Base-by-base conservation (phyloP, 495 filamentous ascomycete genomes). In the Neurospora sp. region DNA sequence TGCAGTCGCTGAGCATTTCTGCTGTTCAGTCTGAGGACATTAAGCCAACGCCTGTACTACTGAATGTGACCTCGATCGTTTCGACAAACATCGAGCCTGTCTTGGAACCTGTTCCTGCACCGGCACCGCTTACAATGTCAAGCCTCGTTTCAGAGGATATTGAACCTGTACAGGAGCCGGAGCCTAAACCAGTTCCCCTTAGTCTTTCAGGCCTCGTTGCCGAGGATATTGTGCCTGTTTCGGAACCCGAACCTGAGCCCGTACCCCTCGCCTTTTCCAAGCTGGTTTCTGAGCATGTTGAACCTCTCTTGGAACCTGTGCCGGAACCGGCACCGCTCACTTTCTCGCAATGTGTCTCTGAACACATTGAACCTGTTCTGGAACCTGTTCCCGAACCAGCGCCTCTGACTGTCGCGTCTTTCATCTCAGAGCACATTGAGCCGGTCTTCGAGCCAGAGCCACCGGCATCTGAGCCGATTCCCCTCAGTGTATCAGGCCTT, bases 11-110 rank as follows among this genome's bases (percentile, higher is more conserved):
- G 17, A 77, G 76, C 69, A 59, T 83, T 31, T 80, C 81, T 8
- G 54, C 45, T 48, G 78, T 82, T 37, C 75, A 77, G 13, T 62
- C 76, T 8, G 80, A 82, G 71, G 69, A 73, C 59, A 79, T 82
- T 62, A 76, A 78, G 78, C 54, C 54, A 31, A 31, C 54, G 15
- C 54, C 54, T 19, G 54, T 66, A 21, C 13, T 66, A 28, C 74
- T 77, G 24, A 74, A 39, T 28, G 8, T 79, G n/a, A 74, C 78
- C 9, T 54, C 75, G 13, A 75, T 79, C 34, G n/a, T 73, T 37
- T 74, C 73, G n/a, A 72, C 75, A 54, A 75, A 79, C 13, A 70
- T 75, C 15, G 78, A 78, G 71, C 79, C 79, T 38, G 24, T 78
- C 28, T 34, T 59, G 37, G 79, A 81, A 39, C 70, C 73, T 19